Evolutionary conservation across 345 rosid genomes (phyloP), one percentile per base, ranked within the genome.

Genomic region (Cardiospermum halicacabum): DNA sequence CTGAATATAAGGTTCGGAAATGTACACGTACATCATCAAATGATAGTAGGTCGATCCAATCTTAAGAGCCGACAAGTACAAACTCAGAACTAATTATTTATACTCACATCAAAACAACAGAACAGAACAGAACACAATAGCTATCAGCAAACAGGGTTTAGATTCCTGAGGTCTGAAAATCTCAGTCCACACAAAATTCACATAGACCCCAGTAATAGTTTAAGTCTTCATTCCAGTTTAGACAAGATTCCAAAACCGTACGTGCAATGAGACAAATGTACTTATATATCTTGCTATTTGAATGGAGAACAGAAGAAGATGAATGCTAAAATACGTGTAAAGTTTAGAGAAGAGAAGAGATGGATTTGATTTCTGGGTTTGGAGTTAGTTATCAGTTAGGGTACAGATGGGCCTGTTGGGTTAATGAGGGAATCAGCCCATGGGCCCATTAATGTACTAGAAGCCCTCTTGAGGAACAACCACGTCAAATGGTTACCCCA

Each of bases 171-270:
- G 40, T 3, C 13, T 10, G 19, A 50, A 22, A 51, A 28, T 13
- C 40, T 10, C 2, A 28, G 72, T 60, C 66, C 66, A 69, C 66
- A 53, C 3, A 60, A 53, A 18, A 3, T 4, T 18, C 5, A 28
- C 57, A 18, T 47, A 9, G 22, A 43, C 56, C 30, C 34, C 24
- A 30, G 30, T 19, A 37, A 10, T 27, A 53, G 27, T 24, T n/a
- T n/a, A 27, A 37, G 60, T 62, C 24, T 32, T 18, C 24, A 11
- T n/a, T 25, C 37, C 36, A 5, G 47, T 4, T 31, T 50, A 3
- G n/a, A 27, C 48, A 10, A 7, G 16, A n/a, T 15, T 64, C 51
- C 39, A 53, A n/a, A n/a, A 2, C 36, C 50, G n/a, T 27, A 26
- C 40, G 0, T 27, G 39, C 48, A 18, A 65, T 40, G 12, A 4